phyloP scores from a whole-genome alignment of 805 yeast genomes.

The Priceomyces castillae region DNA sequence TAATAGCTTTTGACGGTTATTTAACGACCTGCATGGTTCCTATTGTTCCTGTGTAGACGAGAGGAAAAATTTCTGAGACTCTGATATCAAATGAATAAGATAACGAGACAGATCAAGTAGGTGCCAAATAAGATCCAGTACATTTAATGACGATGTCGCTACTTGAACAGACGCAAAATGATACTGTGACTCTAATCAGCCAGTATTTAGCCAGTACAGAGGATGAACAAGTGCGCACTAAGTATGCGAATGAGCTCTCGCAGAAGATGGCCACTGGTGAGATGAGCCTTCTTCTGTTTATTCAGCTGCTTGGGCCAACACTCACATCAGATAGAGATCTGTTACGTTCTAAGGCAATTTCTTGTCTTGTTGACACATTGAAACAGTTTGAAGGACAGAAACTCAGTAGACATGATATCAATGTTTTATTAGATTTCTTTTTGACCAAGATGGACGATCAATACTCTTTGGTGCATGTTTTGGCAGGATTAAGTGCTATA shows the following conservation, averaged over 20 bases:
- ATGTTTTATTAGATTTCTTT: constrained; percentile 56
- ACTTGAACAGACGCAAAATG: background rate
- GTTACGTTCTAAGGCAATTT: constrained; percentile 46
- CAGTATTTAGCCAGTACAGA: constrained; percentile 37
- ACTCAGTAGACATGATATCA: constrained; percentile 45
- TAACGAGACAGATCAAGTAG: too few relatives aligned
- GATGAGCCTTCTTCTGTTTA: constrained; percentile 48
- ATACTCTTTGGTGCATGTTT: constrained; percentile 48
- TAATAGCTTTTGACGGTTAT: too few relatives aligned
- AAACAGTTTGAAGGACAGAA: constrained; percentile 19
- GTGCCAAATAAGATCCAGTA: too few relatives aligned
- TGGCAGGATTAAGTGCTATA: constrained; percentile 54
- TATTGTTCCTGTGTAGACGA: too few relatives aligned
- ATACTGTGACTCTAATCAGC: constrained; percentile 24
- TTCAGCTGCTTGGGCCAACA: constrained; percentile 57
- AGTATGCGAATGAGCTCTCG: constrained; percentile 23
- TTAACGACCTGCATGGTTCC: too few relatives aligned
- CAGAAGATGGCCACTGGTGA: constrained; percentile 17
- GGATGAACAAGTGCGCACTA: constrained; percentile 10
- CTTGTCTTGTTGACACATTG: constrained; percentile 41
- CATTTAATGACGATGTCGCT: background rate
- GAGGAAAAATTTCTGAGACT: too few relatives aligned
- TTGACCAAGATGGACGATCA: constrained; percentile 67
- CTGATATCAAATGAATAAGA: too few relatives aligned
- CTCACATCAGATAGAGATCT: constrained; percentile 58